Conservation (phyloP, 805 yeast species). For the Lipomyces orientalis region DNA sequence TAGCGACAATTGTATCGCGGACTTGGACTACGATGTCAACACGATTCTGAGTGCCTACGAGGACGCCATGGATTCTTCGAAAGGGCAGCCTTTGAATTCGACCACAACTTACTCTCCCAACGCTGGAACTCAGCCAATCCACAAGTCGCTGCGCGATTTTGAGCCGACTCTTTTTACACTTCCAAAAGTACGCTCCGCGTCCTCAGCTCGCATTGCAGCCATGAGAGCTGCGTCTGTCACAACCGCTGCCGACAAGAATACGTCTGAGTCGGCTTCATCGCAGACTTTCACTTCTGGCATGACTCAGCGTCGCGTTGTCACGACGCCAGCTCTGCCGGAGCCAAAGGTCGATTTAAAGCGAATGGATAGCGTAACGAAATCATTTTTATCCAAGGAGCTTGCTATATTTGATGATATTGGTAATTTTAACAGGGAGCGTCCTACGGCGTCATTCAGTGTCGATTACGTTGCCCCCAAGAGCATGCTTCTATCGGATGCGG, state of each 20-base stretch:
- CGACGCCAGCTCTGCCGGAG: slow-evolving; percentile 2
- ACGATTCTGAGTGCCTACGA: slow-evolving; percentile 16
- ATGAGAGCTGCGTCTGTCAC: slow-evolving; percentile 4
- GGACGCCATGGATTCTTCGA: slow-evolving; percentile 11
- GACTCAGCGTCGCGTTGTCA: slow-evolving; percentile 8
- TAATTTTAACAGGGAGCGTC: slow-evolving; percentile 14
- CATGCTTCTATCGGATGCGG: not conserved
- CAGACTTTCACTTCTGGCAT: slow-evolving; percentile 2
- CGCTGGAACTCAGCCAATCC: not conserved
- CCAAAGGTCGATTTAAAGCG: not conserved
- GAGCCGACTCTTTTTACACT: slow-evolving; percentile 5
- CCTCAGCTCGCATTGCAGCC: not conserved
- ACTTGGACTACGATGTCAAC: slow-evolving; percentile 15
- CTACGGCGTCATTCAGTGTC: not conserved
- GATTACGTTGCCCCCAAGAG: not conserved
- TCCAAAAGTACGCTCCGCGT: slow-evolving; percentile 12
- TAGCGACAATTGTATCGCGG: slow-evolving; percentile 1
- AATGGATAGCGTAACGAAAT: slow-evolving; percentile 13
- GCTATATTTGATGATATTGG: slow-evolving; percentile 24
- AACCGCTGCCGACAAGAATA: not conserved
- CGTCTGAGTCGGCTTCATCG: not conserved
- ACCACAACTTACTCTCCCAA: not conserved
- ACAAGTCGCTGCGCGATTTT: slow-evolving; percentile 3
- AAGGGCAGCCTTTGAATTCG: not conserved
- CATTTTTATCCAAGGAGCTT: slow-evolving; percentile 20